Conservation (phyloP, 176 grass and related monocot species). For the Poa pratensis region DNA sequence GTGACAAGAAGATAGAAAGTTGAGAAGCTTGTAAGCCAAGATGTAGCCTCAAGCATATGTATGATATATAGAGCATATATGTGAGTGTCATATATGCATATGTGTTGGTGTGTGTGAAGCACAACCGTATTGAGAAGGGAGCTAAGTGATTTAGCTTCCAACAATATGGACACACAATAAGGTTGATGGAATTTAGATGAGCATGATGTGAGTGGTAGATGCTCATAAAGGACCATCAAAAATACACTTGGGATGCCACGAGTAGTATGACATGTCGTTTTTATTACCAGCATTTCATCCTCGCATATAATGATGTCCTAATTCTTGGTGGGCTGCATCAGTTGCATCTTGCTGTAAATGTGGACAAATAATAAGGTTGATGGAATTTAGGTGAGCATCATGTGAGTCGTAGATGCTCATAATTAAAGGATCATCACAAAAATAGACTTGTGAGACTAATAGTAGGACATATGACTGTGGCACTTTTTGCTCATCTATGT, state of each 20-base stretch:
- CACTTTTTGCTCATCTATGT: conserved; percentile 32
- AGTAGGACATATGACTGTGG: not conserved
- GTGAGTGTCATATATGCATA: no score
- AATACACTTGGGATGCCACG: conserved; percentile 5
- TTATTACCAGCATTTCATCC: not conserved
- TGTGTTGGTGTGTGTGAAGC: no score
- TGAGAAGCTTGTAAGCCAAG: no score
- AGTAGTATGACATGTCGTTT: conserved; percentile 5
- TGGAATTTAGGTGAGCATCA: conserved; percentile 50
- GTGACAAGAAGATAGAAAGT: no score
- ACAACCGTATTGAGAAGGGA: no score
- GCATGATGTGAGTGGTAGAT: conserved; percentile 30
- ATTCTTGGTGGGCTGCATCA: conserved; percentile 36
- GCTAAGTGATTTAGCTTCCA: no score
- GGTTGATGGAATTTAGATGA: conserved; percentile 54
- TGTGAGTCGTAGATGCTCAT: conserved; percentile 36
- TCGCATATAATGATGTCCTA: conserved; percentile 12
- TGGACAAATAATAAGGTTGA: conserved; percentile 32
- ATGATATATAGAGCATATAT: no score
- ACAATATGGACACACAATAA: conserved; percentile 47
- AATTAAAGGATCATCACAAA: conserved; percentile 38
- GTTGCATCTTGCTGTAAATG: conserved; percentile 41
- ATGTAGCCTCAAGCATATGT: no score
- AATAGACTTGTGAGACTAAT: conserved; percentile 3
- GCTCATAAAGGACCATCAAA: conserved; percentile 48